Evolutionary conservation across 2,329 filamentous ascomycete species (phyloP).

Genomic region (Lecanicillium sp.): DNA sequence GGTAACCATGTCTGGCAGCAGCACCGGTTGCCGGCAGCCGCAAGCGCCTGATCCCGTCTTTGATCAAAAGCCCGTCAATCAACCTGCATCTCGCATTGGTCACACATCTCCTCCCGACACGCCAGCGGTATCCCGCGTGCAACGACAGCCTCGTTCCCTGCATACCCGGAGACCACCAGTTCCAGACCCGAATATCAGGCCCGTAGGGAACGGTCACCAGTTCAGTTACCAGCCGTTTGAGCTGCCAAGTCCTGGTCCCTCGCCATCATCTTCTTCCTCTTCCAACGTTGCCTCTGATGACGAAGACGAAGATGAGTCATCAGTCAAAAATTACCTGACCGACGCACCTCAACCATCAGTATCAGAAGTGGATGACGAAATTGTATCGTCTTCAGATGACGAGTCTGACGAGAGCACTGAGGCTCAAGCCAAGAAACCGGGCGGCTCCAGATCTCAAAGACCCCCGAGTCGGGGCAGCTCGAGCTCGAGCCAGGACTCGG

Average conservation of each 20-base stretch:
- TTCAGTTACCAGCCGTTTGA: constrained; percentile 31
- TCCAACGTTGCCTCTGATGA: constrained; percentile 13
- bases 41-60: constrained; percentile 33
- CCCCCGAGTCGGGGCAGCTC: neutral
- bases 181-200: constrained; percentile 32
- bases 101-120: constrained; percentile 41
- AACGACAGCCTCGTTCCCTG: constrained; percentile 12
- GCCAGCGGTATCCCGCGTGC: constrained; percentile 30
- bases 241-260: constrained; percentile 28
- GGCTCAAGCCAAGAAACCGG: no score
- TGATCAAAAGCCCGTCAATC: constrained; percentile 18
- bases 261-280: constrained; percentile 21
- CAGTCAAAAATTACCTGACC: neutral
- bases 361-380: neutral
- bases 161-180: no score
- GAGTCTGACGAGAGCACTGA: no score
- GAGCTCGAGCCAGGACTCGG: neutral
- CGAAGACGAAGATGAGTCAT: constrained; percentile 13
- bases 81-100: constrained; percentile 16
- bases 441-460: no score
- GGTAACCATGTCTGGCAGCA: constrained; percentile 21
- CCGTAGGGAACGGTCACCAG: constrained; percentile 31
- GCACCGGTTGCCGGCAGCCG: constrained; percentile 26
- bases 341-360: neutral
- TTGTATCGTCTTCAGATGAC: constrained; percentile 4